These are phyloP conservation scores for Fusarium armeniacum DNA, from an alignment of 2,329 filamentous ascomycete species.

Conservation along the genomic window DNA sequence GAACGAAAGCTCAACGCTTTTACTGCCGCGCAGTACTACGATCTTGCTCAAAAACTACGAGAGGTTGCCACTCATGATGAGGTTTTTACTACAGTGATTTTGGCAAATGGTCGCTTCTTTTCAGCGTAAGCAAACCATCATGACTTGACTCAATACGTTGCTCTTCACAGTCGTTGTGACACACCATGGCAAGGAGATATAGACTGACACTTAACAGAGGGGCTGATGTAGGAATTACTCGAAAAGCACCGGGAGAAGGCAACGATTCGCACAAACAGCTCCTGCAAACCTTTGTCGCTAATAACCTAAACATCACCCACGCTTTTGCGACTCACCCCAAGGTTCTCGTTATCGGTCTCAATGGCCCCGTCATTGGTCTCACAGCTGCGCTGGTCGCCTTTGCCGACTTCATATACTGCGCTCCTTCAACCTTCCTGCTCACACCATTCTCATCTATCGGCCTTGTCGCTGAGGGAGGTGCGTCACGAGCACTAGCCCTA, in stretches of 20 bases:
- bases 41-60: constrained; percentile 78
- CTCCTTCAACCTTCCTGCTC: constrained; percentile 85
- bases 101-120: constrained; percentile 86
- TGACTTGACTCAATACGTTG: not conserved
- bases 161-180: not conserved
- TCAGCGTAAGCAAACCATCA: constrained; percentile 78
- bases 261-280: constrained; percentile 65
- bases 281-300: constrained; percentile 80
- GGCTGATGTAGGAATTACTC: constrained; percentile 78
- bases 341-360: constrained; percentile 90
- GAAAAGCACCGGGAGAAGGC: constrained; percentile 57
- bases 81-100: constrained; percentile 86
- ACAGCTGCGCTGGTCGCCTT: constrained; percentile 85
- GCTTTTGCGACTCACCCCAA: constrained; percentile 95
- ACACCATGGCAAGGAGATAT: not conserved
- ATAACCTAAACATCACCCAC: constrained; percentile 91
- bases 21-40: constrained; percentile 79
- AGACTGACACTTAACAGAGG: constrained; percentile 67
- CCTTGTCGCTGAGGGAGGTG: constrained; percentile 89
- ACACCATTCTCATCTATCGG: constrained; percentile 93
- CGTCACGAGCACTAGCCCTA: constrained; percentile 82
- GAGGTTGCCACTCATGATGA: constrained; percentile 85
- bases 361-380: constrained; percentile 91
- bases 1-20: constrained; percentile 91
- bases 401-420: constrained; percentile 92